Evolutionary conservation across 352 stramenopile species (phyloP).

Genomic region (Globisporangium echinulatum): DNA sequence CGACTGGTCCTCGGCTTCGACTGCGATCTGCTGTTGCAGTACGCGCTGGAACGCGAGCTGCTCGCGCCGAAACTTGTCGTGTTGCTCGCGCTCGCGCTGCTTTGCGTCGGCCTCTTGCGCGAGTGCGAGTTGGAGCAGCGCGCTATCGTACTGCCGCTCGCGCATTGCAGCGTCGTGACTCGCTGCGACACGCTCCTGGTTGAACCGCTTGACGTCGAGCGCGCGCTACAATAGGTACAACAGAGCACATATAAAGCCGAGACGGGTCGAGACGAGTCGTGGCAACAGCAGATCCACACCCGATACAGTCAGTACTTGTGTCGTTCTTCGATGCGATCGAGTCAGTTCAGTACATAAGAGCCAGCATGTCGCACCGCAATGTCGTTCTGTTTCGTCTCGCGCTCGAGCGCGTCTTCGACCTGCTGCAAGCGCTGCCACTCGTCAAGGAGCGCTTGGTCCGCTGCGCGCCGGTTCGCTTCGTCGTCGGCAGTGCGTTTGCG

Average conservation of each 20-base stretch:
- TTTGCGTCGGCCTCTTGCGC: conserved; percentile 54
- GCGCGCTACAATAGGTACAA: conserved; percentile 23
- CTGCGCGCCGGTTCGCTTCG: conserved; percentile 31
- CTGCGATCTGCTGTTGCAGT: conserved; percentile 69
- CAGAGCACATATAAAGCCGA: no score
- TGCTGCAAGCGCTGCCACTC: conserved; percentile 58
- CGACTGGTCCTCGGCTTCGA: conserved; percentile 59
- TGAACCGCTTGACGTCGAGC: conserved; percentile 69
- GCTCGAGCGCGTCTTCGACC: conserved; percentile 58
- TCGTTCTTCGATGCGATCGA: not conserved
- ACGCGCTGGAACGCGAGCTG: conserved; percentile 73
- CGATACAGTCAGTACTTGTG: not conserved
- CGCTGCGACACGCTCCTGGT: conserved; percentile 55
- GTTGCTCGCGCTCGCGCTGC: conserved; percentile 46
- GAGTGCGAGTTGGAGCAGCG: conserved; percentile 51
- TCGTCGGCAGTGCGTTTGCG: conserved; percentile 36
- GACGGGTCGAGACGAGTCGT: no score
- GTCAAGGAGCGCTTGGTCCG: conserved; percentile 45
- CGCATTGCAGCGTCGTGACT: conserved; percentile 31
- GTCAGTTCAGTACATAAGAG: not conserved
- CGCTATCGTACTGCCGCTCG: conserved; percentile 62
- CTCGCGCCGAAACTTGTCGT: conserved; percentile 61
- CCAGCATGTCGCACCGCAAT: conserved; percentile 23
- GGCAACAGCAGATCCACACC: not conserved
- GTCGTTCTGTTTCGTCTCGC: conserved; percentile 42